These are phyloP conservation scores for Angophora floribunda DNA, from an alignment of 345 rosid genomes.

Conservation along the genomic window DNA sequence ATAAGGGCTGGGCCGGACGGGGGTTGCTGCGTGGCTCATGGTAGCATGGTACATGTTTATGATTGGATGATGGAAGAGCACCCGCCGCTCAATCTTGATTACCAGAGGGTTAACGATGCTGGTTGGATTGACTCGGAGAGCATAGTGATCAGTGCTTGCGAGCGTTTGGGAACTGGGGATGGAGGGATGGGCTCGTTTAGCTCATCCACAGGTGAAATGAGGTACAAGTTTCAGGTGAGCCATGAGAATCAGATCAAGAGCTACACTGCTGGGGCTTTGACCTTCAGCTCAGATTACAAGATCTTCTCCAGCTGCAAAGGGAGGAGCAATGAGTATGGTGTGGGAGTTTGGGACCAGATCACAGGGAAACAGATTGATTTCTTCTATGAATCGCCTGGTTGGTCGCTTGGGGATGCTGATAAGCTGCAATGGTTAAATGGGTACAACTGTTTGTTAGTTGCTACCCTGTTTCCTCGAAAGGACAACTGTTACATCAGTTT, in stretches of 20 bases:
- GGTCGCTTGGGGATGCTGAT: constrained; percentile 97
- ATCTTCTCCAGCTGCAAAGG: constrained; percentile 86
- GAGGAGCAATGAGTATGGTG: constrained; percentile 85
- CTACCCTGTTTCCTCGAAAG: constrained; percentile 91
- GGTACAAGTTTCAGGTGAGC: constrained; percentile 59
- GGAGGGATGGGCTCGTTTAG: constrained; percentile 96
- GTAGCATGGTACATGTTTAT: constrained; percentile 77
- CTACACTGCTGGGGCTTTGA: constrained; percentile 82
- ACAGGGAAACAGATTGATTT: constrained; percentile 83
- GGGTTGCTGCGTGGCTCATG: constrained; percentile 94
- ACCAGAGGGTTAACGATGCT: constrained; percentile 88
- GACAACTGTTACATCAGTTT: constrained; percentile 92
- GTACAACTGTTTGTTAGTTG: constrained; percentile 70
- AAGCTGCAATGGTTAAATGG: constrained; percentile 77
- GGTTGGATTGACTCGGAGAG: constrained; percentile 62
- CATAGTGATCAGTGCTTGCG: constrained; percentile 64
- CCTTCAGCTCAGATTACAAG: constrained; percentile 47
- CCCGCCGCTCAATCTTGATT: constrained; percentile 66
- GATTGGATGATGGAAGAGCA: constrained; percentile 93
- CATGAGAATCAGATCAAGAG: constrained; percentile 75
- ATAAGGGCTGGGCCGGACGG: constrained; percentile 92
- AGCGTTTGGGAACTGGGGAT: constrained; percentile 72
- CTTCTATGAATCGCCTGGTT: constrained; percentile 72
- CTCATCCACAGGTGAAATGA: constrained; percentile 60
- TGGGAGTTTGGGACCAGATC: constrained; percentile 96